Evolutionary conservation across 257 asterid genomes (phyloP).

Genomic region (Scutellaria galericulata): DNA sequence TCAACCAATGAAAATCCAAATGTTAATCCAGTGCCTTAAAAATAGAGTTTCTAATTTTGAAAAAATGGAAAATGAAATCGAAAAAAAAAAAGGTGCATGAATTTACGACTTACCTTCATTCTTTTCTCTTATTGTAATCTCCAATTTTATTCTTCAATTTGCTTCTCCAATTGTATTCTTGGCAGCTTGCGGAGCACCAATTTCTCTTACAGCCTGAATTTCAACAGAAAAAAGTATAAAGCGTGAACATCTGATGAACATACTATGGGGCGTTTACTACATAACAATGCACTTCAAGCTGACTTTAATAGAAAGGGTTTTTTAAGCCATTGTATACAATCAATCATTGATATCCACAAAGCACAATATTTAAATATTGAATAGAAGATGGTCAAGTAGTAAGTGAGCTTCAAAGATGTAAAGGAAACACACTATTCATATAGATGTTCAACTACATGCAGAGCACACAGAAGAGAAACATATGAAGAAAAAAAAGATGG

Average conservation of each 20-base stretch:
- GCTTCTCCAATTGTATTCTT: slow-evolving; percentile 98
- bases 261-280: too few relatives aligned
- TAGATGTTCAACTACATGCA: too few relatives aligned
- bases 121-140: slow-evolving; percentile 96
- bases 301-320: too few relatives aligned
- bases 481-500: too few relatives aligned
- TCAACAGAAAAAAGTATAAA: slow-evolving; percentile 5
- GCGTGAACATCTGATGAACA: background rate
- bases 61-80: background rate
- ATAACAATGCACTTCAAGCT: too few relatives aligned
- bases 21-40: background rate
- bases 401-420: too few relatives aligned
- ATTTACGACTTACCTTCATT: slow-evolving; percentile 72
- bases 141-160: slow-evolving; percentile 98
- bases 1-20: background rate
- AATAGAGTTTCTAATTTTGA: background rate
- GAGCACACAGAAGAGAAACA: too few relatives aligned
- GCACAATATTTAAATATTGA: too few relatives aligned
- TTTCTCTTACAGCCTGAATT: slow-evolving; percentile 92
- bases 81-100: slow-evolving; percentile 11
- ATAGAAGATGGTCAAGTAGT: too few relatives aligned
- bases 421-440: too few relatives aligned
- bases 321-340: too few relatives aligned
- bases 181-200: slow-evolving; percentile 99
- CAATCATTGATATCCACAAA: too few relatives aligned